These are phyloP conservation scores for Xanthoconium separans DNA, from an alignment of 1,284 basidiomycete genomes.

Conservation along the genomic window DNA sequence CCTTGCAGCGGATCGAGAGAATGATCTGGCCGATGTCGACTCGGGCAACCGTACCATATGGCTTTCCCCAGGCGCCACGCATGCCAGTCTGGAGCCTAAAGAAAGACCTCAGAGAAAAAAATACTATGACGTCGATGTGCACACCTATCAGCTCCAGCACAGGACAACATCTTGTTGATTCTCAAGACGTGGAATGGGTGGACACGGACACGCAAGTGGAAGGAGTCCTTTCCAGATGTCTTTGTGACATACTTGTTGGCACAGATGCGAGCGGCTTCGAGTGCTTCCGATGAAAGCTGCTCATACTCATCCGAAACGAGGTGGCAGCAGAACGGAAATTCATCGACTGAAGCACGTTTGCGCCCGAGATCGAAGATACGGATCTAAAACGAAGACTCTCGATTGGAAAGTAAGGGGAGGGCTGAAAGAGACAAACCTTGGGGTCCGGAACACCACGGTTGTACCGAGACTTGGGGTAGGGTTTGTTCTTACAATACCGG, in stretches of 20 bases:
- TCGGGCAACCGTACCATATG: conserved; percentile 93
- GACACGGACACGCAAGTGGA: conserved; percentile 96
- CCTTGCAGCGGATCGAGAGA: conserved; percentile 94
- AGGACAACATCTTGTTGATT: conserved; percentile 99
- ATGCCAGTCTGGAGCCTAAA: conserved; percentile 94
- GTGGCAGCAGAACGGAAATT: conserved; percentile 97
- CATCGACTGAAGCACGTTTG: conserved; percentile 94
- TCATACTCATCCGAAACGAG: conserved; percentile 99
- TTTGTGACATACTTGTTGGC: conserved; percentile 99
- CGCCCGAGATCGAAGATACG: conserved; percentile 94
- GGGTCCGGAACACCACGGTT: conserved; percentile 98
- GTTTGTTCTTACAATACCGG: conserved; percentile 99
- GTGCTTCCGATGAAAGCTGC: conserved; percentile 93
- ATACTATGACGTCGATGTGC: conserved; percentile 21
- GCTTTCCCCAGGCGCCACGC: conserved; percentile 99
- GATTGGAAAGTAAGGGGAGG: background rate
- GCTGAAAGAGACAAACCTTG: conserved; percentile 52
- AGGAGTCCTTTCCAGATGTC: conserved; percentile 97
- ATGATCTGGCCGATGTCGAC: conserved; percentile 98
- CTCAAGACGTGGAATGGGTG: conserved; percentile 99
- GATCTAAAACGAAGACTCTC: conserved; percentile 51
- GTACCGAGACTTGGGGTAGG: conserved; percentile 91
- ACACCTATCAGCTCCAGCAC: conserved; percentile 95
- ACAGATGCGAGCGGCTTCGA: conserved; percentile 98
- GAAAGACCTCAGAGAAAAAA: background rate